phyloP scores from a whole-genome alignment of 164 flowering plant genomes.

The Hamamelis virginiana region DNA sequence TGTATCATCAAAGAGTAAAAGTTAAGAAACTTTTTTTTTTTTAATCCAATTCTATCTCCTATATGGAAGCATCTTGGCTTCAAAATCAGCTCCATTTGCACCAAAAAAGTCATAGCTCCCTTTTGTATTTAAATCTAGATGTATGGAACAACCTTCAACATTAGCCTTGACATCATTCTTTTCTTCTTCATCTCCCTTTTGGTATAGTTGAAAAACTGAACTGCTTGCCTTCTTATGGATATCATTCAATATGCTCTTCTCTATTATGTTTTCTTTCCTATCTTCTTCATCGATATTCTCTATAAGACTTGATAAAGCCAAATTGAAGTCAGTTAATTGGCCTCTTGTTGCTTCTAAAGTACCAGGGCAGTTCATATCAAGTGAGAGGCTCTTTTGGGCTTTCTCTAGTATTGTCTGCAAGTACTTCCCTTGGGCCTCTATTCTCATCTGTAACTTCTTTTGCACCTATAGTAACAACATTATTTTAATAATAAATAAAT shows the following conservation, averaged over 20 bases:
- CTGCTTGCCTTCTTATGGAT: conserved; percentile 10
- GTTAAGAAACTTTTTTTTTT: background rate
- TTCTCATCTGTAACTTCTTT: conserved; percentile 78
- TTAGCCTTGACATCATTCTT: conserved; percentile 32
- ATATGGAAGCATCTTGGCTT: conserved; percentile 22
- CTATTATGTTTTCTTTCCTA: conserved; percentile 15
- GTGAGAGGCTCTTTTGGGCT: conserved; percentile 62
- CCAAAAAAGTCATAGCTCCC: conserved; percentile 46
- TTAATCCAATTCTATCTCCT: conserved; percentile 15
- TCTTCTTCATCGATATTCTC: conserved; percentile 39
- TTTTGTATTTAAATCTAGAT: conserved; percentile 52
- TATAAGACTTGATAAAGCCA: conserved; percentile 53
- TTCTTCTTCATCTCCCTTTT: conserved; percentile 18
- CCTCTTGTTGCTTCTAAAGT: conserved; percentile 45
- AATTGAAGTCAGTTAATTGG: conserved; percentile 57
- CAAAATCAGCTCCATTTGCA: conserved; percentile 31
- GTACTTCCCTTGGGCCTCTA: conserved; percentile 90
- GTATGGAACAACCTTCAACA: conserved; percentile 29
- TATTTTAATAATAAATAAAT: background rate
- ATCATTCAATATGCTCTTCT: conserved; percentile 9
- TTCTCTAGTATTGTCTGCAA: conserved; percentile 74
- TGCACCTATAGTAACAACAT: conserved; percentile 54
- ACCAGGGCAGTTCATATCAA: conserved; percentile 26
- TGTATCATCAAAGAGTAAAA: background rate
- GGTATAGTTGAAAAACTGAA: conserved; percentile 28